Percentiles rank a stretch among this genome's conserved stretches.
Conservation (phyloP, 2,329 filamentous ascomycete species). For the Aureobasidium sp. region DNA sequence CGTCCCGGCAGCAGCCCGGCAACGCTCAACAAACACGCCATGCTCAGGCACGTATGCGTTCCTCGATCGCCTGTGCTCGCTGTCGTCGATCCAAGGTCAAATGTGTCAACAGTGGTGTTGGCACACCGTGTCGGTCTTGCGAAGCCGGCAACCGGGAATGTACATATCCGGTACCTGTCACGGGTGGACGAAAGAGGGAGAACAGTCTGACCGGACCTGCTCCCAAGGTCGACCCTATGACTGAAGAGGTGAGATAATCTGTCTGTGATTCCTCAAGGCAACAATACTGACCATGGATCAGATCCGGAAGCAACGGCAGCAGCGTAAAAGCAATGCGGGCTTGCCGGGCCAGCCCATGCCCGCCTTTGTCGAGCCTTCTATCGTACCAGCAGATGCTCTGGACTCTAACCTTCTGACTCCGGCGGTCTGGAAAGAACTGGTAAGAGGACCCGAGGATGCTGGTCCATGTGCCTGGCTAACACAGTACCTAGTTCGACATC, state of each 20-base stretch:
- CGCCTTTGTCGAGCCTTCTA: background rate
- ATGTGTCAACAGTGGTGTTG: slow-evolving; percentile 71
- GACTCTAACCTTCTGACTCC: slow-evolving; percentile 56
- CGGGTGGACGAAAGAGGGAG: slow-evolving; percentile 24
- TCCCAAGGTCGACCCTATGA: background rate
- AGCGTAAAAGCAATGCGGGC: slow-evolving; percentile 14
- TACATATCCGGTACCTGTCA: slow-evolving; percentile 55
- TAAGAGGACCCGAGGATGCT: slow-evolving; percentile 21
- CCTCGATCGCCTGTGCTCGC: slow-evolving; percentile 69
- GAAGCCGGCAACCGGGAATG: slow-evolving; percentile 66
- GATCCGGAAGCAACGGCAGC: slow-evolving; percentile 12
- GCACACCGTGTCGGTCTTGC: slow-evolving; percentile 67
- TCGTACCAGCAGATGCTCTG: slow-evolving; percentile 45
- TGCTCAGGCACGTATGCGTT: slow-evolving; percentile 52
- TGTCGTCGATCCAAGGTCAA: slow-evolving; percentile 81
- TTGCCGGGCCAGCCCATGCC: slow-evolving; percentile 13
- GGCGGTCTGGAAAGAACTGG: slow-evolving; percentile 59
- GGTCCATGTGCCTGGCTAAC: slow-evolving; percentile 18
- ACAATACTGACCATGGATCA: background rate
- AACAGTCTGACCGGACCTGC: slow-evolving; percentile 14
- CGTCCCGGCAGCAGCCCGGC: background rate
- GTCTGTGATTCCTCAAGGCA: background rate
- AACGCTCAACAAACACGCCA: slow-evolving; percentile 10
- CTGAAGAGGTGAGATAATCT: slow-evolving; percentile 1
- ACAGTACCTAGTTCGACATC: slow-evolving; percentile 47